These are phyloP conservation scores for Eucalyptus rudis DNA, from an alignment of 345 rosid species.

Conservation along the genomic window DNA sequence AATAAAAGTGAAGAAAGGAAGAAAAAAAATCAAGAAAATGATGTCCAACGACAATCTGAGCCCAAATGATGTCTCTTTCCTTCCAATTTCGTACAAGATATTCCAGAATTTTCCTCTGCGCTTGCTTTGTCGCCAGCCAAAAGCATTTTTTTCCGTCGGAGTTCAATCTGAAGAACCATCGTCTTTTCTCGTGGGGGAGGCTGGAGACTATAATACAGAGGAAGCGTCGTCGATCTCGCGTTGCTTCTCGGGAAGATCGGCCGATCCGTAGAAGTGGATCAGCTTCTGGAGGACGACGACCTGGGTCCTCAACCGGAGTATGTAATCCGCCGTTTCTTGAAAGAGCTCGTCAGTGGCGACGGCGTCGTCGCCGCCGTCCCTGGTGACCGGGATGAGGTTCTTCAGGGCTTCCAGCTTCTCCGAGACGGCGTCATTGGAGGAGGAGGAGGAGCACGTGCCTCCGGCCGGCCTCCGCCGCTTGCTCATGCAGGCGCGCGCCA, in stretches of 20 bases:
- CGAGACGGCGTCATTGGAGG: conserved; percentile 16
- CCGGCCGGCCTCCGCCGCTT: not conserved
- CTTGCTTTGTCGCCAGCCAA: not conserved
- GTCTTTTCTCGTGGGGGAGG: not conserved
- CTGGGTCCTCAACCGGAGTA: conserved; percentile 50
- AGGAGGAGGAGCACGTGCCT: not conserved
- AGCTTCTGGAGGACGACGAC: conserved; percentile 53
- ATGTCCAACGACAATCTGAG: not conserved
- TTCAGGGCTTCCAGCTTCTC: conserved; percentile 65
- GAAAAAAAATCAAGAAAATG: not conserved
- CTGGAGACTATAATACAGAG: not conserved
- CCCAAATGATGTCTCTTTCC: not conserved
- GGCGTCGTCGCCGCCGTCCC: not conserved
- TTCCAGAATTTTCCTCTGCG: not conserved
- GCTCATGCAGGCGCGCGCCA: not conserved
- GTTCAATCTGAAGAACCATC: not conserved
- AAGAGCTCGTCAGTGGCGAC: conserved; percentile 41
- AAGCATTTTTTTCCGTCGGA: not conserved
- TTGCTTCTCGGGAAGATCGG: not conserved
- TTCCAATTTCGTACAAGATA: not conserved
- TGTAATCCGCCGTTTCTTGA: conserved; percentile 78
- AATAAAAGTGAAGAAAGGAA: not conserved
- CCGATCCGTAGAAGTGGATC: conserved; percentile 52
- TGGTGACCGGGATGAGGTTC: conserved; percentile 42
- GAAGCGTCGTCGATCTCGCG: not conserved